Evolutionary conservation across 345 rosid species (phyloP).

Genomic region (Adansonia digitata): DNA sequence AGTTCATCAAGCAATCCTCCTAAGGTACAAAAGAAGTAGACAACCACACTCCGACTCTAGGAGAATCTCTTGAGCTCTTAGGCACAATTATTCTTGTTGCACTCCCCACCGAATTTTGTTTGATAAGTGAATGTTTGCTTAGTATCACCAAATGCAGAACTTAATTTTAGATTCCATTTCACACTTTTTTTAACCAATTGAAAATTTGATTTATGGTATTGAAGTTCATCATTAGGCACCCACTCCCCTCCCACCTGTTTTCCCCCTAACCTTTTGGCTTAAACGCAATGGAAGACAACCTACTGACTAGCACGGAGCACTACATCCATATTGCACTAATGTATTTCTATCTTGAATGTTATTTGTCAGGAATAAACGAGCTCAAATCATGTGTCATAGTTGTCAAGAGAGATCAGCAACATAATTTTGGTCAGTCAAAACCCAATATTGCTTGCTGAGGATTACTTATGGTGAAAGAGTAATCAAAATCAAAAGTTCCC

Average conservation of each 20-base stretch:
- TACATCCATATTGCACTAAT: background rate
- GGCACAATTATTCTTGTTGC: background rate
- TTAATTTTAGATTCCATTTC: background rate
- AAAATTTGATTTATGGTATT: background rate
- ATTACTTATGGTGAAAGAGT: background rate
- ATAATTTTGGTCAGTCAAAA: background rate
- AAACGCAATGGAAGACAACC: background rate
- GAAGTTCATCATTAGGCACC: background rate
- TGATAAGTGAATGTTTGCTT: background rate
- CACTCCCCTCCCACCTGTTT: background rate
- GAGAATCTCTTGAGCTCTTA: background rate
- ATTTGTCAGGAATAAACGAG: slow-evolving; percentile 5
- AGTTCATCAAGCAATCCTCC: slow-evolving; percentile 33
- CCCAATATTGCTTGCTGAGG: background rate
- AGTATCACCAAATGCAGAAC: background rate
- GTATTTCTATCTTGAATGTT: background rate
- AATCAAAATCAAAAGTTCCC: background rate
- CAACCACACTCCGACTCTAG: background rate
- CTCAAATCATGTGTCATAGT: background rate
- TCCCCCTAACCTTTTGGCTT: background rate
- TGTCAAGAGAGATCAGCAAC: background rate
- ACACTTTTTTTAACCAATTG: background rate
- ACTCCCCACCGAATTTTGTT: background rate
- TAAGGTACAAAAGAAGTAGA: slow-evolving; percentile 30
- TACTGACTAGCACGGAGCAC: background rate